Percentiles rank a stretch among this genome's conserved stretches.
Conservation (phyloP, 192 early-diverging fungal species). For the Funneliformis mosseae region DNA sequence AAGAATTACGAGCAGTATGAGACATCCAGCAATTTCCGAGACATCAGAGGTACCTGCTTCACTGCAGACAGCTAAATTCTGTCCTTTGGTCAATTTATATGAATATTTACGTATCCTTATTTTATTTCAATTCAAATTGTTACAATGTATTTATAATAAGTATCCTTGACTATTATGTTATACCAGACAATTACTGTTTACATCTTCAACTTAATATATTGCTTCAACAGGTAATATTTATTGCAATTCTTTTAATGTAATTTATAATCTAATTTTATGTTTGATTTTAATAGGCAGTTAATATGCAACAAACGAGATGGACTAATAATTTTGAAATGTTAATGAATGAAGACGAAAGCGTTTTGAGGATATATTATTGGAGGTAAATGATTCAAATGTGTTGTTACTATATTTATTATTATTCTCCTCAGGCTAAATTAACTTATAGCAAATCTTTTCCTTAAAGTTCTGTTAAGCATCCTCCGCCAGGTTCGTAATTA, state of each 20-base stretch:
- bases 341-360: neutral
- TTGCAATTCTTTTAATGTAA: neutral
- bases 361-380: constrained; percentile 22
- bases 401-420: neutral
- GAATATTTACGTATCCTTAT: constrained; percentile 23
- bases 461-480: neutral
- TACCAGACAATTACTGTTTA: neutral
- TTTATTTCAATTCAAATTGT: neutral
- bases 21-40: neutral
- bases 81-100: constrained; percentile 24
- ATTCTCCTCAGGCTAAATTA: neutral
- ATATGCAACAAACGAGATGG: constrained; percentile 7
- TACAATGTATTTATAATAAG: neutral
- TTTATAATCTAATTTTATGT: neutral
- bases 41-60: neutral
- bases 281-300: neutral
- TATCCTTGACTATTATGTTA: neutral
- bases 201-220: constrained; percentile 14
- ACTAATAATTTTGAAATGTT: neutral
- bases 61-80: neutral
- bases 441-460: neutral
- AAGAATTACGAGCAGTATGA: neutral
- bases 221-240: constrained; percentile 4
- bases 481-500: neutral
- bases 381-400: neutral